Conservation (phyloP, 2,329 filamentous ascomycete species). For the Phialemoniopsis sp. region DNA sequence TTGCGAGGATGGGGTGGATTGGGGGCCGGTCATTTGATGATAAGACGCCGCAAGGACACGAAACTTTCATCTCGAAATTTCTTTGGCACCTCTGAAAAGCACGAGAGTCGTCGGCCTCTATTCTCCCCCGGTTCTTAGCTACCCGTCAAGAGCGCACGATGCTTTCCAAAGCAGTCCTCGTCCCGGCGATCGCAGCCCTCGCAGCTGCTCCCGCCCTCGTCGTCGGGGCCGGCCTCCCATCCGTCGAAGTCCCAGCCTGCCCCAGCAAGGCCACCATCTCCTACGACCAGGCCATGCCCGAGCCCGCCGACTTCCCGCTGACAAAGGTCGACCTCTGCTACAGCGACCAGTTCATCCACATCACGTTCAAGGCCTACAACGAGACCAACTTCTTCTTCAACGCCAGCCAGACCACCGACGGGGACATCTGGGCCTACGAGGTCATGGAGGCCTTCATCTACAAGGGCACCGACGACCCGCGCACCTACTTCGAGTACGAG, state of each 20-base stretch:
- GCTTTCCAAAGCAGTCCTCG: too few relatives aligned
- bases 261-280: slow-evolving; percentile 26
- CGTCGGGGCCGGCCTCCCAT: too few relatives aligned
- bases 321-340: slow-evolving; percentile 45
- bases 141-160: too few relatives aligned
- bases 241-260: slow-evolving; percentile 32
- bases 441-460: slow-evolving; percentile 47
- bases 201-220: too few relatives aligned
- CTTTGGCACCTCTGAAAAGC: too few relatives aligned
- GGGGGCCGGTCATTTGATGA: too few relatives aligned
- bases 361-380: slow-evolving; percentile 39
- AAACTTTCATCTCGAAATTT: too few relatives aligned
- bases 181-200: too few relatives aligned
- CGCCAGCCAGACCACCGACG: slow-evolving; percentile 34
- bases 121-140: too few relatives aligned
- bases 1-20: too few relatives aligned
- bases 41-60: too few relatives aligned
- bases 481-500: slow-evolving; percentile 47
- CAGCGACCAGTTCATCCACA: slow-evolving; percentile 28
- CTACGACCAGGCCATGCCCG: slow-evolving; percentile 37
- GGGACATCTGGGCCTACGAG: slow-evolving; percentile 42
- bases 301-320: slow-evolving; percentile 29
- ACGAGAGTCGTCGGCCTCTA: too few relatives aligned
- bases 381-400: slow-evolving; percentile 44
- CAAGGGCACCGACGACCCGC: slow-evolving; percentile 37